phyloP scores from a whole-genome alignment of 2,329 filamentous ascomycete species.

The Teratosphaeria pseudoeucalypti region DNA sequence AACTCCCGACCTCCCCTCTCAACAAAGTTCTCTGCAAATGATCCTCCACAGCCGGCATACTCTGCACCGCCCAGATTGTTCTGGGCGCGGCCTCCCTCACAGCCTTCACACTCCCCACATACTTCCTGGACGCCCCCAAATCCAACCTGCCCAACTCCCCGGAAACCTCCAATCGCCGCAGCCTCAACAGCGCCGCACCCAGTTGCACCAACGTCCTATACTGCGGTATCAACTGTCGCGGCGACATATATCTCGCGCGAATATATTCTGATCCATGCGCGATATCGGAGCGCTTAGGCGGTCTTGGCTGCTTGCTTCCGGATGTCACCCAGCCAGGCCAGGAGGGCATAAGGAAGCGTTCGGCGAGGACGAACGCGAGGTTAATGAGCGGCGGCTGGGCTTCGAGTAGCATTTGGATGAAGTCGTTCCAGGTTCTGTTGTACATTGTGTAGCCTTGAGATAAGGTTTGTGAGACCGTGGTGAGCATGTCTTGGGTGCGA shows the following conservation, averaged over 20 bases:
- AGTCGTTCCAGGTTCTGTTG: slow-evolving; percentile 69
- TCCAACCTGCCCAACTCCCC: slow-evolving; percentile 4
- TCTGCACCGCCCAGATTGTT: slow-evolving; percentile 33
- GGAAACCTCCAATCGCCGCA: slow-evolving; percentile 26
- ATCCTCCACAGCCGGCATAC: slow-evolving; percentile 31
- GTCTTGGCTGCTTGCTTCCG: slow-evolving; percentile 2
- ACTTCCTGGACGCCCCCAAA: slow-evolving; percentile 1
- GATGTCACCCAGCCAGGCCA: slow-evolving; percentile 62
- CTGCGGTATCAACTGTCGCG: slow-evolving; percentile 25
- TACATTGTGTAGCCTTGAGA: slow-evolving; percentile 62
- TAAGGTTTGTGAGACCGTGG: slow-evolving; percentile 46
- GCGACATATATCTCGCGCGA: slow-evolving; percentile 15
- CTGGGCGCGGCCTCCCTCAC: slow-evolving; percentile 28
- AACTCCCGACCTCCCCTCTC: not conserved
- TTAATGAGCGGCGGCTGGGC: slow-evolving; percentile 41
- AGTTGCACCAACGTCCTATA: slow-evolving; percentile 36
- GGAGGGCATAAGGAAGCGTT: slow-evolving; percentile 63
- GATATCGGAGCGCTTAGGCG: slow-evolving; percentile 15
- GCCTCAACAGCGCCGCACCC: slow-evolving; percentile 26
- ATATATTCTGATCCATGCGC: slow-evolving; percentile 20
- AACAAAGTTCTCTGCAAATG: slow-evolving; percentile 11
- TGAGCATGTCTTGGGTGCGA: slow-evolving; percentile 27
- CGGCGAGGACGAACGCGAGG: slow-evolving; percentile 64
- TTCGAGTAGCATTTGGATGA: slow-evolving; percentile 57
- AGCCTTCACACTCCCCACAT: slow-evolving; percentile 19